A percentile compares a stretch with the other conserved stretches of the same genome.
These are phyloP conservation scores for Ogataea methanolica DNA, from an alignment of 805 yeast genomes.

Conservation along the genomic window DNA sequence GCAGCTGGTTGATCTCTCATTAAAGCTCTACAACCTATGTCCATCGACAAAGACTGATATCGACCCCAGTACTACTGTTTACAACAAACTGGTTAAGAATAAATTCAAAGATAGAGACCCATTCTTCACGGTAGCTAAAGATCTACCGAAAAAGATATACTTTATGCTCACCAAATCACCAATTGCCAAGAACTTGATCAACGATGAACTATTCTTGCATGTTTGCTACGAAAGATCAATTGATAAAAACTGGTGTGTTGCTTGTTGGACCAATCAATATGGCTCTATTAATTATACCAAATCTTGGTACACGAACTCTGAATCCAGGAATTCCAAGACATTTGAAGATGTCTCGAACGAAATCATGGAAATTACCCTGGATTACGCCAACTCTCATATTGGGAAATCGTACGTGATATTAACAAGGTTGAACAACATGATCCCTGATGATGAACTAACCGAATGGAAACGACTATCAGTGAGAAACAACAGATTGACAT, in stretches of 20 bases:
- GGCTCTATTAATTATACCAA: slow-evolving; percentile 60
- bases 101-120: slow-evolving; percentile 26
- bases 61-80: neutral
- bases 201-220: slow-evolving; percentile 78
- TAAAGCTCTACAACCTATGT: slow-evolving; percentile 55
- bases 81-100: neutral
- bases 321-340: slow-evolving; percentile 28
- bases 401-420: slow-evolving; percentile 61
- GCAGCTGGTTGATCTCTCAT: slow-evolving; percentile 40
- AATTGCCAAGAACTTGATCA: slow-evolving; percentile 34
- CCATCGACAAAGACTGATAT: slow-evolving; percentile 26
- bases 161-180: slow-evolving; percentile 39
- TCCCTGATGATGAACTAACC: slow-evolving; percentile 76
- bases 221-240: slow-evolving; percentile 79
- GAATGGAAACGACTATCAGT: slow-evolving; percentile 75
- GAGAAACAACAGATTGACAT: slow-evolving; percentile 47
- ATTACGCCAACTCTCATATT: slow-evolving; percentile 36
- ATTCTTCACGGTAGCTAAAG: slow-evolving; percentile 36
- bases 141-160: slow-evolving; percentile 37
- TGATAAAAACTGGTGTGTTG: slow-evolving; percentile 80
- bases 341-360: slow-evolving; percentile 60
- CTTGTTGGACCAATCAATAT: slow-evolving; percentile 85
- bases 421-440: slow-evolving; percentile 65
- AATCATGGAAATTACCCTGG: slow-evolving; percentile 57
- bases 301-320: slow-evolving; percentile 49